Conservation (phyloP, 2,329 filamentous ascomycete species). For the Didymella exigua region DNA sequence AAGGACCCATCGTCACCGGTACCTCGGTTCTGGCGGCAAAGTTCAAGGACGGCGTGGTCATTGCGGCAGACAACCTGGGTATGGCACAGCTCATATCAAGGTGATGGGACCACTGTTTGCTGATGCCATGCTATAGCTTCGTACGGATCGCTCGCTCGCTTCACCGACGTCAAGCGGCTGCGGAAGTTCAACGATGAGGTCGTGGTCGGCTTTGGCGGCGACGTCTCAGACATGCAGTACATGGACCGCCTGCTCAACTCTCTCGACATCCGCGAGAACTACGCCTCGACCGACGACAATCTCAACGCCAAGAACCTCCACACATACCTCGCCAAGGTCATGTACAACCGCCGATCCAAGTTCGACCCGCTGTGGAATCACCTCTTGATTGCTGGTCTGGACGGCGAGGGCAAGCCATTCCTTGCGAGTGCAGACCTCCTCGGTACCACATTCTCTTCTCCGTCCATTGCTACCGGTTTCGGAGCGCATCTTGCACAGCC, state of each 20-base stretch:
- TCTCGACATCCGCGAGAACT: conserved; percentile 87
- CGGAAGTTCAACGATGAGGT: conserved; percentile 83
- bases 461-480: conserved; percentile 90
- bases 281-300: conserved; percentile 61
- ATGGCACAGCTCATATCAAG: conserved; percentile 33
- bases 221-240: conserved; percentile 99
- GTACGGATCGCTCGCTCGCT: conserved; percentile 92
- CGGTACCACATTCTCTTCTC: conserved; percentile 87
- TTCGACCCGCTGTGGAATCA: conserved; percentile 99
- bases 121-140: conserved; percentile 67
- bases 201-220: conserved; percentile 91
- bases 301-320: conserved; percentile 94
- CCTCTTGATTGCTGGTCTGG: conserved; percentile 83
- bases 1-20: conserved; percentile 91
- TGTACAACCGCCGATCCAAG: conserved; percentile 92
- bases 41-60: conserved; percentile 94
- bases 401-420: conserved; percentile 81
- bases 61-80: conserved; percentile 97
- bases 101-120: background rate
- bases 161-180: conserved; percentile 95
- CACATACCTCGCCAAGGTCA: conserved; percentile 93
- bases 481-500: conserved; percentile 92
- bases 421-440: conserved; percentile 89
- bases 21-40: conserved; percentile 95
- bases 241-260: conserved; percentile 88